Evolutionary conservation across 805 yeast genomes (phyloP), one percentile per base, ranked within the genome.

Genomic region (Metschnikowia cubensis): DNA sequence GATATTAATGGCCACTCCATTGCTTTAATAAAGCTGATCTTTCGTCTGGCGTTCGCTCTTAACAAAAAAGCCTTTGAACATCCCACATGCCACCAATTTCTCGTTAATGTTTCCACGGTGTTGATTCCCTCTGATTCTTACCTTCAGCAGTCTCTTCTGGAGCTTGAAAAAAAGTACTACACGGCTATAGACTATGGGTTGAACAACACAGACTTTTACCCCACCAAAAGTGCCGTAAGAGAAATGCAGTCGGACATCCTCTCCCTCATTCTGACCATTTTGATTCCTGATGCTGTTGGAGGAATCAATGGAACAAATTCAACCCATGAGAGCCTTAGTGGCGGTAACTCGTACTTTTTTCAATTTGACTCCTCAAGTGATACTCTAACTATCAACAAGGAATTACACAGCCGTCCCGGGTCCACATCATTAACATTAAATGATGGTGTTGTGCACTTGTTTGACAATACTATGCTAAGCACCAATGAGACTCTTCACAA

Each of bases 391-490:
- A 17, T 71, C 15, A 66, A 69, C 44, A 49, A 46, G 8, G 49
- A 55, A 14, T 43, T 68, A 2, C 17, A 33, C 32, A 52, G 54
- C 32, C 45, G 45, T 25, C 45, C 45, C 1, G 60, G 61, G 20
- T 42, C 58, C 6, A 37, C 53, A 14, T 52, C 59, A 8, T 25
- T 61, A 18, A 61, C 63, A 4, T 43, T 63, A 1, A 56, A 72
- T 2, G 67, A 73, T 57, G 76, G 74, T 6, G 60, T 68, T 0
- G 44, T 73, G 1, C 75, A 73, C 51, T 42, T 68, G 1, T 66
- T 73, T 47, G 65, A 61, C 21, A 25, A 50, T 18, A 21, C 32
- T 2, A 11, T 22, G 6, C 14, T n/a, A 20, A 33, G 20, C 11
- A 11, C 29, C 14, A 38, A 34, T 25, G 22, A 15, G 6, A 43